Percentiles rank a stretch among this genome's conserved stretches.
Evolutionary conservation across 345 rosid species (phyloP).

Genomic region (Bruguiera gymnorhiza): DNA sequence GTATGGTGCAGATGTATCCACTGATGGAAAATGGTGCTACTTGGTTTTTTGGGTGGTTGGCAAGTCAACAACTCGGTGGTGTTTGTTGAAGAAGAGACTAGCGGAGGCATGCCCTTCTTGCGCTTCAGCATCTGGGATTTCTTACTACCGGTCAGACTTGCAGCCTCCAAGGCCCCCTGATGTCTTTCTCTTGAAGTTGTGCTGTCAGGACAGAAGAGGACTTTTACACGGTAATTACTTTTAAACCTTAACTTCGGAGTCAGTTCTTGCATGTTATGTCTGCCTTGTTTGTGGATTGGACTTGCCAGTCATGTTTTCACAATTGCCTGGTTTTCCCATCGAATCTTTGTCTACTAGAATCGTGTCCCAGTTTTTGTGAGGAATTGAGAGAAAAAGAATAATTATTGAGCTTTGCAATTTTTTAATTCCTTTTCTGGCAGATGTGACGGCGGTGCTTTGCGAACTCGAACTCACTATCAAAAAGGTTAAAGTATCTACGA

Average conservation of each 20-base stretch:
- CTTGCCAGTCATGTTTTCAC: background rate
- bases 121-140: conserved; percentile 69
- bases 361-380: background rate
- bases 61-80: conserved; percentile 69
- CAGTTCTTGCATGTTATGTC: background rate
- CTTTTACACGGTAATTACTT: conserved; percentile 68
- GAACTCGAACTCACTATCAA: conserved; percentile 81
- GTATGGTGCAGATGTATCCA: conserved; percentile 66
- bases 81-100: conserved; percentile 76
- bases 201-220: conserved; percentile 72
- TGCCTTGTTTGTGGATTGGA: conserved; percentile 1
- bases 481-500: conserved; percentile 95
- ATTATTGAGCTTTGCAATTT: conserved; percentile 17
- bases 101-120: conserved; percentile 72
- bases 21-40: conserved; percentile 98
- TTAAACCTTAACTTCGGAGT: background rate
- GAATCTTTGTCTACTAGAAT: background rate
- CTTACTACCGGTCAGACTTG: conserved; percentile 49
- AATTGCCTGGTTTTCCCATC: background rate
- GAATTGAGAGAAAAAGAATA: background rate
- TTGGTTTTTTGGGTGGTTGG: conserved; percentile 87
- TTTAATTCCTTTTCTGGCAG: conserved; percentile 29
- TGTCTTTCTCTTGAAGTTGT: conserved; percentile 74
- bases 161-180: conserved; percentile 63
- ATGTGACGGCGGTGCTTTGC: conserved; percentile 72